These are phyloP conservation scores for Boletus rex-veris DNA, from an alignment of 768 basidiomycete genomes.

Conservation along the genomic window DNA sequence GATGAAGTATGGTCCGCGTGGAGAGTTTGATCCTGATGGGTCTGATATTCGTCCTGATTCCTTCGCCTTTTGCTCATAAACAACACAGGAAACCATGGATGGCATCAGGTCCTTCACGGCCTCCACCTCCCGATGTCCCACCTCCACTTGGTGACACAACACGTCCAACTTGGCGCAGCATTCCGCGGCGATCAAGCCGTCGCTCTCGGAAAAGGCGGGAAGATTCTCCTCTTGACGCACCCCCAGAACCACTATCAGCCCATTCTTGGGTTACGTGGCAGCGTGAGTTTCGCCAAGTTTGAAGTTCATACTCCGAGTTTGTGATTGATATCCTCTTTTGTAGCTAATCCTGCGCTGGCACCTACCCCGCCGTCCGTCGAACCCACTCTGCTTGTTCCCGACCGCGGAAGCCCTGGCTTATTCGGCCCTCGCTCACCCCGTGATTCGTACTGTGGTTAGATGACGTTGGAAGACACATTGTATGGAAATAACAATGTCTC, in stretches of 20 bases:
- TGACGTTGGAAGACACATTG: too few species aligned
- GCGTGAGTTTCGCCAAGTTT: slow-evolving; percentile 44
- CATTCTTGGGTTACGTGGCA: slow-evolving; percentile 64
- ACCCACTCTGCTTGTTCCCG: slow-evolving; percentile 61
- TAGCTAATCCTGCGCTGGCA: slow-evolving; percentile 55
- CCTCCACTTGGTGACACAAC: slow-evolving; percentile 43
- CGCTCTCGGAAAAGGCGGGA: slow-evolving; percentile 43
- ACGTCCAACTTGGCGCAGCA: slow-evolving; percentile 60
- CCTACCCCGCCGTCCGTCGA: slow-evolving; percentile 62
- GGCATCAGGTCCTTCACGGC: slow-evolving; percentile 32
- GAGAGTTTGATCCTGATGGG: slow-evolving; percentile 85
- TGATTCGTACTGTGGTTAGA: slow-evolving; percentile 20
- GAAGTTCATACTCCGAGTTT: neutral
- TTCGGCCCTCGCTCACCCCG: slow-evolving; percentile 76
- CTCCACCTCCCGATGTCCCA: slow-evolving; percentile 41
- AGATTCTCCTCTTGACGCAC: slow-evolving; percentile 31
- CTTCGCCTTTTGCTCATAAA: neutral
- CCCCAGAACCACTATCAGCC: slow-evolving; percentile 36
- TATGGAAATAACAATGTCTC: too few species aligned
- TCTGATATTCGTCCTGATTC: slow-evolving; percentile 21
- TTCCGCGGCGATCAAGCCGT: slow-evolving; percentile 36
- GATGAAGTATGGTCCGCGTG: slow-evolving; percentile 77
- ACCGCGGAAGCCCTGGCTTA: slow-evolving; percentile 57
- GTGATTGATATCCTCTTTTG: slow-evolving; percentile 2
- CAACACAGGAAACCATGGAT: slow-evolving; percentile 43